Evolutionary conservation across 2,329 filamentous ascomycete species (phyloP).

Genomic region (Aspergillus flavus): DNA sequence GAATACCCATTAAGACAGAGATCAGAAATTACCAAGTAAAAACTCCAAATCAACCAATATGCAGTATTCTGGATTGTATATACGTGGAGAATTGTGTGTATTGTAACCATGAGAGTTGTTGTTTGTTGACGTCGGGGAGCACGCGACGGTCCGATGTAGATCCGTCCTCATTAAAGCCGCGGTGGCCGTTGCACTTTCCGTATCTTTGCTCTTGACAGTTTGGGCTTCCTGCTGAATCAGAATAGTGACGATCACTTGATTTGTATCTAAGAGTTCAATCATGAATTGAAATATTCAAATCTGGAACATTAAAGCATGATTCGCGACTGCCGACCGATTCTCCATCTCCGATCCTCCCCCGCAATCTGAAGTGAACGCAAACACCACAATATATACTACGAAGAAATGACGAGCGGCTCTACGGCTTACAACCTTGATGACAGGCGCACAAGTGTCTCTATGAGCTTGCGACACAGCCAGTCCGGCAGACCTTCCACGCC

Average conservation of each 20-base stretch:
- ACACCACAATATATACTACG: slow-evolving; percentile 4
- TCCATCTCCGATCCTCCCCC: slow-evolving; percentile 15
- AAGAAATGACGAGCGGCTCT: slow-evolving; percentile 24
- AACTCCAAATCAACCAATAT: slow-evolving; percentile 7
- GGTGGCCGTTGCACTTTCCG: slow-evolving; percentile 6
- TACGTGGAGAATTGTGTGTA: background rate
- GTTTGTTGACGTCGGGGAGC: slow-evolving; percentile 30
- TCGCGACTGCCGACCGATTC: slow-evolving; percentile 3
- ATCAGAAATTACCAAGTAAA: slow-evolving; percentile 8
- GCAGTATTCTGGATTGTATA: background rate
- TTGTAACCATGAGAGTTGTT: slow-evolving; percentile 9
- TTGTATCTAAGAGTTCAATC: background rate
- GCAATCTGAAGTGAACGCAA: slow-evolving; percentile 14
- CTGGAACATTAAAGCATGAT: slow-evolving; percentile 16
- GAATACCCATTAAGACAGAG: slow-evolving; percentile 44
- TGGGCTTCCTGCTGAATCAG: background rate
- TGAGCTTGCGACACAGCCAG: slow-evolving; percentile 35
- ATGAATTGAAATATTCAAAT: slow-evolving; percentile 10
- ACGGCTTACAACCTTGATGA: slow-evolving; percentile 28
- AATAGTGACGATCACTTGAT: background rate
- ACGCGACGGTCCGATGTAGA: slow-evolving; percentile 38
- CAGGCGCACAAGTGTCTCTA: slow-evolving; percentile 25
- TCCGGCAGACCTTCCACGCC: slow-evolving; percentile 54
- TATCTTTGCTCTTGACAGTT: slow-evolving; percentile 5
- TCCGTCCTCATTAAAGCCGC: slow-evolving; percentile 26